phyloP scores from a whole-genome alignment of 768 basidiomycete genomes.

The Naganishia friedmannii region DNA sequence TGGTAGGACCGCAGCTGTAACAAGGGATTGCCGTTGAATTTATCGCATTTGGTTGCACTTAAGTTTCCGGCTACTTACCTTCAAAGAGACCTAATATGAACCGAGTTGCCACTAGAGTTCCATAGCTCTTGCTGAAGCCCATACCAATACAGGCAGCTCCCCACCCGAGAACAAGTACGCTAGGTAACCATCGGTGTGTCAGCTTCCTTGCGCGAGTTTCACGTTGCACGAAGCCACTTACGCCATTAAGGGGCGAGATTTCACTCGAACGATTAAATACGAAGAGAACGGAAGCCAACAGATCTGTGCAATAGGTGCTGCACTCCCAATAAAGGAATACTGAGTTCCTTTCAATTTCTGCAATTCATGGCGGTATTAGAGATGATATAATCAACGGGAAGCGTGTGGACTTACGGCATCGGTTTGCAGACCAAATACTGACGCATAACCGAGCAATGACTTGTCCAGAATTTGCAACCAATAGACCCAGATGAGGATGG shows the following conservation, averaged over 20 bases:
- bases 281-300: slow-evolving; percentile 49
- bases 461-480: slow-evolving; percentile 51
- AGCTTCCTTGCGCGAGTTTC: background rate
- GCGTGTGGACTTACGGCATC: slow-evolving; percentile 29
- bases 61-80: slow-evolving; percentile 7
- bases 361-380: too few species aligned
- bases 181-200: background rate
- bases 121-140: slow-evolving; percentile 40
- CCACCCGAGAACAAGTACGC: slow-evolving; percentile 44
- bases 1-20: slow-evolving; percentile 45
- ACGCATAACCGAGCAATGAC: slow-evolving; percentile 23
- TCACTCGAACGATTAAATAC: slow-evolving; percentile 45
- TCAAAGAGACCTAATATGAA: slow-evolving; percentile 53
- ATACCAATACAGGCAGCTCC: slow-evolving; percentile 40
- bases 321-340: slow-evolving; percentile 39
- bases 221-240: slow-evolving; percentile 1
- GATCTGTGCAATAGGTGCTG: slow-evolving; percentile 47
- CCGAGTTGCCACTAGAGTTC: slow-evolving; percentile 44
- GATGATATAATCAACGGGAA: too few species aligned
- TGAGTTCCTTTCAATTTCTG: slow-evolving; percentile 26
- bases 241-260: slow-evolving; percentile 44
- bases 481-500: slow-evolving; percentile 47
- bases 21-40: background rate
- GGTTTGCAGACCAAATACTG: slow-evolving; percentile 37
- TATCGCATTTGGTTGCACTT: background rate